Evolutionary conservation across 306 rosid species (phyloP), one percentile per base, ranked within the genome.

Genomic region (Quercus cerris): DNA sequence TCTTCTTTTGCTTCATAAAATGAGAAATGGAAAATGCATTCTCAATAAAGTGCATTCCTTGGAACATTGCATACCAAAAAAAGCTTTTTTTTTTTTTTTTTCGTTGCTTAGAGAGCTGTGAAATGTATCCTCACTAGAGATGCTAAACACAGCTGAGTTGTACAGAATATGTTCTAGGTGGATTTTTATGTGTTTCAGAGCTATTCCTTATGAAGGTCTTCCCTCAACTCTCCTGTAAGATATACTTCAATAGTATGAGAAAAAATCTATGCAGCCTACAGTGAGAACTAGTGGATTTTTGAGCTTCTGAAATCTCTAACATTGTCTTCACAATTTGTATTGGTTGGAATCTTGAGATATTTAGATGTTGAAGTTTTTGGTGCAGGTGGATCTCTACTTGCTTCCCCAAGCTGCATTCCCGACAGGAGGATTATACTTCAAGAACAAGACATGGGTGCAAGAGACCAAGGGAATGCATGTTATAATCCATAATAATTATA

Each of bases 371-470:
- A 74, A 6, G 80, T 77, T 57, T 61, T 41, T 76, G 79, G 75
- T 82, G 81, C 89, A 93, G 99, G 98, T 78, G 70, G 99, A 91
- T 85, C 87, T 93, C 56, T 96, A 89, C 89, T 87, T 96, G 82
- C 92, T 96, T 80, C 92, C 93, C 14, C 97, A 96, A 78, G 57
- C 87, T 25, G 97, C 97, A 80, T 96, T 96, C 82, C 99, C 99
- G 9, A 96, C 97, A 1, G 99, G 98, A 7, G 98, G 98, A 59
- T 82, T 93, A 77, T 96, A 93, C 84, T 96, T 96, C 89, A 96
- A 93, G 91, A 96, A 96, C 93, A 81, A 88, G 75, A 88, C 92
- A 15, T 96, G 99, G 98, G 97, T 89, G 70, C 84, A 85, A 85
- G 97, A 93, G 81, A 91, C 98, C 33, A 93, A 90, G 82, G 97